Evolutionary conservation across 1,284 basidiomycete genomes (phyloP).

Genomic region (Veloboletus limbatus): DNA sequence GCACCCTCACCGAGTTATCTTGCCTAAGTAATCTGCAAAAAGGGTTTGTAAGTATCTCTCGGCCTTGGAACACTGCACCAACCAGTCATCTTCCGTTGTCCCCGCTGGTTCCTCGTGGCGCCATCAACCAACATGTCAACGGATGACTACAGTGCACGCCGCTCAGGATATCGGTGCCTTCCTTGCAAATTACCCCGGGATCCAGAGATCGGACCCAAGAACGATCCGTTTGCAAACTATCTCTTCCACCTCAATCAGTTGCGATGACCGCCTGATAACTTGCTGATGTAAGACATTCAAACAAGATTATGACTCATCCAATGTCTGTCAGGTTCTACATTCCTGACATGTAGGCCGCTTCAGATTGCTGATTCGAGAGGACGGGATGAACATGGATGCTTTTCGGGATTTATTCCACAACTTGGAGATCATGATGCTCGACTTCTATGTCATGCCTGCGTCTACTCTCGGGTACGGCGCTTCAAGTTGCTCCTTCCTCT

Average conservation of each 20-base stretch:
- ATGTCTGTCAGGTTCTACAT: conserved; percentile 57
- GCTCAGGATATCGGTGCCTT: conserved; percentile 62
- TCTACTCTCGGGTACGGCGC: conserved; percentile 51
- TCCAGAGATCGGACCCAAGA: conserved; percentile 36
- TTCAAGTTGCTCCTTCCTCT: conserved; percentile 28
- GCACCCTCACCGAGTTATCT: not conserved
- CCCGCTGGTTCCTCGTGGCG: conserved; percentile 13
- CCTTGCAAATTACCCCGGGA: conserved; percentile 55
- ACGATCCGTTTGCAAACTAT: conserved; percentile 46
- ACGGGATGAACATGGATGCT: conserved; percentile 66
- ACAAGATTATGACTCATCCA: no score
- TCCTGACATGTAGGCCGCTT: conserved; percentile 1
- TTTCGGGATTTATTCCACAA: conserved; percentile 63
- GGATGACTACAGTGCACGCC: conserved; percentile 28
- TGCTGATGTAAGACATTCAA: conserved; percentile 61
- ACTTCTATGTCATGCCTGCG: conserved; percentile 76
- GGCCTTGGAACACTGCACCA: conserved; percentile 1
- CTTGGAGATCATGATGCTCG: conserved; percentile 59
- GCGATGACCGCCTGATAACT: conserved; percentile 59
- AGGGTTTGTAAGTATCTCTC: not conserved
- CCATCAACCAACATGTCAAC: conserved; percentile 17
- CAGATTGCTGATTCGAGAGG: conserved; percentile 68
- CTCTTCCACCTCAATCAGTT: conserved; percentile 61
- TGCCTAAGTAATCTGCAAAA: not conserved
- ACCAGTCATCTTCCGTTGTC: conserved; percentile 19